Evolutionary conservation across 2,329 filamentous ascomycete genomes (phyloP).

Genomic region (Leptographium wingfieldii): DNA sequence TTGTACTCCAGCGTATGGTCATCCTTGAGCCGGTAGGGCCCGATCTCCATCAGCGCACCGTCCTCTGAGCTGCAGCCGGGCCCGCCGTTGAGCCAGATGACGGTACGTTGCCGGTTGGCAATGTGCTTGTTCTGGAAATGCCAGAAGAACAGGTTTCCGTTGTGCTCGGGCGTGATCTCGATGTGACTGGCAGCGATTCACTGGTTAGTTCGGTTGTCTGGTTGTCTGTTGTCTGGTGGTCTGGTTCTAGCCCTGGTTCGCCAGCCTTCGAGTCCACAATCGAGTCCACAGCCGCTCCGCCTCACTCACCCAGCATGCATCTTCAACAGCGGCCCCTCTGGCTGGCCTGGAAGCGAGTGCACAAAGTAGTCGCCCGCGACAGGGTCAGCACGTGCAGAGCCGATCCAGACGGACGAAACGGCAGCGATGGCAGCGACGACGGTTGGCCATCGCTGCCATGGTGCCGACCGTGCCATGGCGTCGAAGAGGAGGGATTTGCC

Average conservation of each 20-base stretch:
- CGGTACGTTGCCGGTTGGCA: slow-evolving; percentile 76
- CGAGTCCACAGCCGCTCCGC: neutral
- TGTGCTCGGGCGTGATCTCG: slow-evolving; percentile 70
- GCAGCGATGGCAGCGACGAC: slow-evolving; percentile 21
- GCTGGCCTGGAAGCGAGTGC: slow-evolving; percentile 69
- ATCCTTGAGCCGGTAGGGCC: slow-evolving; percentile 77
- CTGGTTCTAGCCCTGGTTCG: neutral
- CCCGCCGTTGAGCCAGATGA: slow-evolving; percentile 95
- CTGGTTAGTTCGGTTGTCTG: neutral
- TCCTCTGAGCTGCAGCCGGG: slow-evolving; percentile 97
- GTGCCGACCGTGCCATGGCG: neutral
- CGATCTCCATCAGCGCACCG: slow-evolving; percentile 89
- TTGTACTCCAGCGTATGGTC: slow-evolving; percentile 63
- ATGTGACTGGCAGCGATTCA: slow-evolving; percentile 53
- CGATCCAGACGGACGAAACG: slow-evolving; percentile 26
- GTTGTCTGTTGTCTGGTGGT: too few species aligned
- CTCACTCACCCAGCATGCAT: slow-evolving; percentile 89
- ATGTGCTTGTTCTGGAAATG: slow-evolving; percentile 94
- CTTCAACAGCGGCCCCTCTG: slow-evolving; percentile 67
- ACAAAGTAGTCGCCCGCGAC: slow-evolving; percentile 83
- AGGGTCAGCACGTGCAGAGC: slow-evolving; percentile 25
- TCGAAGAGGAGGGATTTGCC: neutral
- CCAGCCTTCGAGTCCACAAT: too few species aligned
- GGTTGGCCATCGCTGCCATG: slow-evolving; percentile 16
- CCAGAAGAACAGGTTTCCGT: slow-evolving; percentile 98